Evolutionary conservation across 305 asterid genomes (phyloP), one percentile per base, ranked within the genome.

Genomic region (Fraxinus sp.): DNA sequence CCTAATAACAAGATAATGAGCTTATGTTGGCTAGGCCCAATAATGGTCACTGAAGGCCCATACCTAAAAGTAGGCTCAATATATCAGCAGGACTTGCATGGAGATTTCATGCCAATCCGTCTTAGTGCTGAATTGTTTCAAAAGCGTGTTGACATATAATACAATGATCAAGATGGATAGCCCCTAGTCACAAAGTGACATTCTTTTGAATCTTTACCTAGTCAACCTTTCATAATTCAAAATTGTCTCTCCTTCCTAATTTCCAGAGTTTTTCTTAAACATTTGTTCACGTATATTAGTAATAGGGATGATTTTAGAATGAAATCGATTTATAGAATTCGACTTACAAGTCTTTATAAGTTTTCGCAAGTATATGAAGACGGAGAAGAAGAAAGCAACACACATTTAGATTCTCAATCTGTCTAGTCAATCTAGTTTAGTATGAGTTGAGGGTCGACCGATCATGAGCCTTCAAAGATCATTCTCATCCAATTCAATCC

Each of bases 401-500:
- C 36, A 2, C 6, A 24, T n/a, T 24, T 26, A 22, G 35, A 22
- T n/a, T 66, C 24, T 66, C 36, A 30, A 10, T 70, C 3, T 30
- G 20, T 68, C 20, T 3, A 68, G 20, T 8, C 71, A 8, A 5
- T 62, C 71, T 62, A 8, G 71, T 22, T 20, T 20, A 18, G 70
- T 1, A 18, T 59, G 13, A 59, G 3, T n/a, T 20, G 26, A n/a
- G 10, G 39, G n/a, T 26, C 39, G 37, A 70, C 75, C 1, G 9
- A 5, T 70, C 20, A 5, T 0, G 39, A 70, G 18, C 10, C 18
- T 2, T 30, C 5, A 70, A 70, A 70, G 4, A 16, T 87, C 88
- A 55, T 84, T 89, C 39, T 72, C 28, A 46, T 52, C 28, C 35
- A 83, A 85, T 33, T 71, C 80, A 36, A 89, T 87, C 52, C 87